Conservation (phyloP, 2,329 filamentous ascomycete species). For the Pyrenophora graminea region DNA sequence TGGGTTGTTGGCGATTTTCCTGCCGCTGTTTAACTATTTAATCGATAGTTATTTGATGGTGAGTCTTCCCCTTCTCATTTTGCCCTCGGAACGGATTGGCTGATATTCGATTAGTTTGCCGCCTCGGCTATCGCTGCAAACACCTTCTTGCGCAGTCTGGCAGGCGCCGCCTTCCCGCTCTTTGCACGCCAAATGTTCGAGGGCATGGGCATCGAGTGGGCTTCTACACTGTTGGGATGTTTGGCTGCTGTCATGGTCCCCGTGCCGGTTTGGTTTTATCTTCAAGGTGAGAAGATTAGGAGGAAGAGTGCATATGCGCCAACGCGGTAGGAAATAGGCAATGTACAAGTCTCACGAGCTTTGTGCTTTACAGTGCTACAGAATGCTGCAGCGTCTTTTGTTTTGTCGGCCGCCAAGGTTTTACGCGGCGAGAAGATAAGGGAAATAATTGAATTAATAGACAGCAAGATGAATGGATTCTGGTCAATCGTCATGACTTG, state of each 20-base stretch:
- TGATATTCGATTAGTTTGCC: constrained; percentile 46
- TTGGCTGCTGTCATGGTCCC: constrained; percentile 52
- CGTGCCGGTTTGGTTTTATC: constrained; percentile 52
- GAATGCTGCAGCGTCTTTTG: too few species aligned
- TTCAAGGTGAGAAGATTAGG: constrained; percentile 51
- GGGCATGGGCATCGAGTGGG: constrained; percentile 57
- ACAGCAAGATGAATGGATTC: too few species aligned
- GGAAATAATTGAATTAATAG: too few species aligned
- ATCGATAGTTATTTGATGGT: constrained; percentile 63
- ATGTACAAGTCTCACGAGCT: too few species aligned
- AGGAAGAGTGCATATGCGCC: constrained; percentile 51
- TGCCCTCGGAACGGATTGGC: not conserved
- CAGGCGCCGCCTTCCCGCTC: constrained; percentile 58
- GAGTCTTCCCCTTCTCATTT: constrained; percentile 2
- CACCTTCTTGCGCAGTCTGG: constrained; percentile 57
- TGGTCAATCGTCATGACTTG: too few species aligned
- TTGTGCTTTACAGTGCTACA: too few species aligned
- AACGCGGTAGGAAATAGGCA: constrained; percentile 15
- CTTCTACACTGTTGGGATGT: constrained; percentile 51
- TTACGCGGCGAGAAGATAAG: too few species aligned
- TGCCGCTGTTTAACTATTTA: constrained; percentile 64
- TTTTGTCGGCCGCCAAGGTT: too few species aligned
- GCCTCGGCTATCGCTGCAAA: constrained; percentile 62
- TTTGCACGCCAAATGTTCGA: constrained; percentile 62
- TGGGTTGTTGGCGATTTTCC: constrained; percentile 61